phyloP scores from a whole-genome alignment of 495 filamentous ascomycete genomes.

The Choiromyces venosus region DNA sequence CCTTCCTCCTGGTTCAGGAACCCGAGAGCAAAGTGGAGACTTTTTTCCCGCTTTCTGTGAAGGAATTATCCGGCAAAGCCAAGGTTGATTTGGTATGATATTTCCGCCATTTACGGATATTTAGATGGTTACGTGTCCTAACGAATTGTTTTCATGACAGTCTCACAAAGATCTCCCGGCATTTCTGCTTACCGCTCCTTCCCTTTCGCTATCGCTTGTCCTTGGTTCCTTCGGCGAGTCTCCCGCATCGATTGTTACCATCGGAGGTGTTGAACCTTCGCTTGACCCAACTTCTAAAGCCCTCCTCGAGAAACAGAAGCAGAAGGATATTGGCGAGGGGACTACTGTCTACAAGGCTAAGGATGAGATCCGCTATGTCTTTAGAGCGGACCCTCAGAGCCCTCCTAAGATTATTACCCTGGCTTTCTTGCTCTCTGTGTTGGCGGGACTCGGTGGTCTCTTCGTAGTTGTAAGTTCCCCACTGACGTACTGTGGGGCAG shows the following conservation, averaged over 20 bases:
- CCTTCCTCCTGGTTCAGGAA: slow-evolving; percentile 78
- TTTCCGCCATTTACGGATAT: not conserved
- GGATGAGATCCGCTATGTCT: slow-evolving; percentile 82
- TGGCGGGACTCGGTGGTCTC: slow-evolving; percentile 65
- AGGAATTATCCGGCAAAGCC: slow-evolving; percentile 63
- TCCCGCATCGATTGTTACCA: slow-evolving; percentile 14
- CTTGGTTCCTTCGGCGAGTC: slow-evolving; percentile 75
- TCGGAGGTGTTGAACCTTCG: slow-evolving; percentile 27
- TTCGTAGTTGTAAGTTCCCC: slow-evolving; percentile 58
- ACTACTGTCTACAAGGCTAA: slow-evolving; percentile 32
- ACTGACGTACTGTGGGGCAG: not conserved
- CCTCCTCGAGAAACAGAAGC: slow-evolving; percentile 52
- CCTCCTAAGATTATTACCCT: slow-evolving; percentile 78
- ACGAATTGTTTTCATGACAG: slow-evolving; percentile 51
- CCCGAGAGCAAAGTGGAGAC: slow-evolving; percentile 69
- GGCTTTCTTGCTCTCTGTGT: slow-evolving; percentile 65
- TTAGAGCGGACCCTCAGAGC: slow-evolving; percentile 70
- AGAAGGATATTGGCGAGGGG: slow-evolving; percentile 37
- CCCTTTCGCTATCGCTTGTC: slow-evolving; percentile 71
- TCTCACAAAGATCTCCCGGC: slow-evolving; percentile 82
- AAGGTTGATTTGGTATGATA: slow-evolving; percentile 63
- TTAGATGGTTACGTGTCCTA: not conserved
- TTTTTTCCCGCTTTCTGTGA: slow-evolving; percentile 78
- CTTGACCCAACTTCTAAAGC: slow-evolving; percentile 57
- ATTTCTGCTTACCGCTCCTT: slow-evolving; percentile 63